phyloP scores from a whole-genome alignment of 495 filamentous ascomycete genomes.

The Filosporella fistucella region DNA sequence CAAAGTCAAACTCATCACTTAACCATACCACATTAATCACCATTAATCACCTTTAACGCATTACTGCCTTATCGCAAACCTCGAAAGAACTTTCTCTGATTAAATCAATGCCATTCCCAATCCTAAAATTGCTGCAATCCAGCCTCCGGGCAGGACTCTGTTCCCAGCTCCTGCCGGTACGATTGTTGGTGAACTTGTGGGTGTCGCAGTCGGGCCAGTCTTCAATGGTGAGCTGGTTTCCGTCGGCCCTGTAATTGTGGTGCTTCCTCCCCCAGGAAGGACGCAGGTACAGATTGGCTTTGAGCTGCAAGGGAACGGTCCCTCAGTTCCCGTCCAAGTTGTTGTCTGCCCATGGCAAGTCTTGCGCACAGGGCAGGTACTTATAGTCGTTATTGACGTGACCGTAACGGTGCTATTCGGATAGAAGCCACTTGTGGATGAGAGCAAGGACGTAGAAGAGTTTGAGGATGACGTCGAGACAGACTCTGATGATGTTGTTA shows the following conservation, averaged over 20 bases:
- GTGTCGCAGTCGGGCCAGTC: background rate
- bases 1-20: too few species aligned
- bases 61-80: too few species aligned
- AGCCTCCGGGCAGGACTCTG: too few species aligned
- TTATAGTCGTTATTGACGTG: conserved; percentile 5
- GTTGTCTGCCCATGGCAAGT: conserved; percentile 15
- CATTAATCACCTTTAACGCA: too few species aligned
- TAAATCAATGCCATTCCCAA: too few species aligned
- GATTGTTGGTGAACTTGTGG: too few species aligned
- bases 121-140: too few species aligned
- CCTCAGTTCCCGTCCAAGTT: conserved; percentile 3
- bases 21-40: too few species aligned
- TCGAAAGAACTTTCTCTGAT: too few species aligned
- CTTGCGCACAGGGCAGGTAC: conserved; percentile 1
- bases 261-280: conserved; percentile 2
- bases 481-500: background rate
- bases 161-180: too few species aligned
- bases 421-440: background rate
- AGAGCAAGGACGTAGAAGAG: background rate
- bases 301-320: conserved; percentile 2
- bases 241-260: conserved; percentile 1
- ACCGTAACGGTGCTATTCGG: background rate
- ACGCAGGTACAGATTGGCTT: conserved; percentile 4
- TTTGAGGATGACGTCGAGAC: background rate
- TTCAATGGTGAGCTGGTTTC: background rate